Percentiles rank a stretch among this genome's conserved stretches.
phyloP scores from a whole-genome alignment of 129 eudicot genomes.

The Saussurea involucrata region DNA sequence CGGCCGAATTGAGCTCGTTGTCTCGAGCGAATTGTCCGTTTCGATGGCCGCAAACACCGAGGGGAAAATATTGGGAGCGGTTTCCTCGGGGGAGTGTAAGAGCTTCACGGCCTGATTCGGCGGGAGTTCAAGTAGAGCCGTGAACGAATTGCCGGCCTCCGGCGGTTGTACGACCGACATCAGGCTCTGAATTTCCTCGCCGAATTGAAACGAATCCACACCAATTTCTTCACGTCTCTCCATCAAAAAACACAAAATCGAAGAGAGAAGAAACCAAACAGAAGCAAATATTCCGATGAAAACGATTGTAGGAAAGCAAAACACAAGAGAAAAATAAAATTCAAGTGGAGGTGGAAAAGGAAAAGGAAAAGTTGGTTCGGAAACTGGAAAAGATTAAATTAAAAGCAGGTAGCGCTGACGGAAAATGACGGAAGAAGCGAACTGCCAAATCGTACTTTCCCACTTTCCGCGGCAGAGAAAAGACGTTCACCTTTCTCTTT shows the following conservation, averaged over 20 bases:
- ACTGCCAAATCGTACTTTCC: slow-evolving; percentile 26
- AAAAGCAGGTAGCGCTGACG: not conserved
- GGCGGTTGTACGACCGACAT: slow-evolving; percentile 45
- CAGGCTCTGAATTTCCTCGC: slow-evolving; percentile 41
- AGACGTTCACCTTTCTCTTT: slow-evolving; percentile 20
- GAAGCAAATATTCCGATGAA: slow-evolving; percentile 13
- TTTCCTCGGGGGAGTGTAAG: slow-evolving; percentile 48
- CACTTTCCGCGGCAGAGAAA: slow-evolving; percentile 20
- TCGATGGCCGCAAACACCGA: slow-evolving; percentile 49
- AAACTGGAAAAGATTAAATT: not conserved
- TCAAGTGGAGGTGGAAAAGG: not conserved
- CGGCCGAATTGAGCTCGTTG: slow-evolving; percentile 11
- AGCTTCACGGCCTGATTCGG: slow-evolving; percentile 82
- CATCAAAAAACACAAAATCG: slow-evolving; percentile 34
- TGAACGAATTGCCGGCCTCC: slow-evolving; percentile 66
- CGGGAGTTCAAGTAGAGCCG: slow-evolving; percentile 81
- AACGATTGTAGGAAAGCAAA: not conserved
- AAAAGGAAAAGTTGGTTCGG: not conserved
- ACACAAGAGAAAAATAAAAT: not conserved
- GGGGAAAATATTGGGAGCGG: slow-evolving; percentile 12
- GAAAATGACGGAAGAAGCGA: slow-evolving; percentile 30
- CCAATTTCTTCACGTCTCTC: slow-evolving; percentile 28
- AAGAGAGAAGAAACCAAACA: not conserved
- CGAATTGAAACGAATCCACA: slow-evolving; percentile 34
- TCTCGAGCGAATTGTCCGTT: slow-evolving; percentile 34